Percentiles rank a stretch among this genome's conserved stretches.
phyloP scores from a whole-genome alignment of 345 rosid species.

The Eucalyptus rudis region DNA sequence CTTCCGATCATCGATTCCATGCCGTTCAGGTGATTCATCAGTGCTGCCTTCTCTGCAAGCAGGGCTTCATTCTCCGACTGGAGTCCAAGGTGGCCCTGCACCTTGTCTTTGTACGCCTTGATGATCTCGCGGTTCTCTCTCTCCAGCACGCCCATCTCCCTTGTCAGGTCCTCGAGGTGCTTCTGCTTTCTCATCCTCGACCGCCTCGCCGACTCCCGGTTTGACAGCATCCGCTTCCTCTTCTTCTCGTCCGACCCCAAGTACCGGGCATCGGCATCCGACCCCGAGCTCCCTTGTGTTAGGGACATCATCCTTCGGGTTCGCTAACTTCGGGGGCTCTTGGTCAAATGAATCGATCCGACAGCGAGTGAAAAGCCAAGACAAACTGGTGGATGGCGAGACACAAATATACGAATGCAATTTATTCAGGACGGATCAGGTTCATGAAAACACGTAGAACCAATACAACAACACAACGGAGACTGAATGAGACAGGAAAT shows the following conservation, averaged over 20 bases:
- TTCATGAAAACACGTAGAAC: constrained; percentile 45
- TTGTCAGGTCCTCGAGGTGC: constrained; percentile 25
- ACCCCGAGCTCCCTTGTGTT: constrained; percentile 13
- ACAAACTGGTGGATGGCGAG: background rate
- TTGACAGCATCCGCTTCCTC: constrained; percentile 52
- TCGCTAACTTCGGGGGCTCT: background rate
- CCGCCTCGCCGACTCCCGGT: constrained; percentile 68
- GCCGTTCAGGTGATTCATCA: constrained; percentile 11
- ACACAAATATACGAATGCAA: background rate
- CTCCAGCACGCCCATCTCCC: constrained; percentile 39
- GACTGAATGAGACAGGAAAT: constrained; percentile 33
- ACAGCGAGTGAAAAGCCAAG: background rate
- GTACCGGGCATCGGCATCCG: constrained; percentile 7
- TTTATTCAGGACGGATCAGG: background rate
- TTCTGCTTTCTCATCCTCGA: constrained; percentile 62
- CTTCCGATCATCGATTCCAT: constrained; percentile 5
- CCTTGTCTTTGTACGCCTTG: background rate
- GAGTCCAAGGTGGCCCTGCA: background rate
- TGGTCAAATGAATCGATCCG: background rate
- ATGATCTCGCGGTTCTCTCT: constrained; percentile 13
- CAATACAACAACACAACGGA: constrained; percentile 50
- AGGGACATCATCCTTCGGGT: constrained; percentile 8
- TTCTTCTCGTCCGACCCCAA: constrained; percentile 34
- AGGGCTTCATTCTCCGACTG: constrained; percentile 26
- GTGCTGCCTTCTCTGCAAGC: constrained; percentile 17